Base-by-base conservation (phyloP, 2,329 filamentous ascomycete genomes). In the Uncinocarpus reesii region DNA sequence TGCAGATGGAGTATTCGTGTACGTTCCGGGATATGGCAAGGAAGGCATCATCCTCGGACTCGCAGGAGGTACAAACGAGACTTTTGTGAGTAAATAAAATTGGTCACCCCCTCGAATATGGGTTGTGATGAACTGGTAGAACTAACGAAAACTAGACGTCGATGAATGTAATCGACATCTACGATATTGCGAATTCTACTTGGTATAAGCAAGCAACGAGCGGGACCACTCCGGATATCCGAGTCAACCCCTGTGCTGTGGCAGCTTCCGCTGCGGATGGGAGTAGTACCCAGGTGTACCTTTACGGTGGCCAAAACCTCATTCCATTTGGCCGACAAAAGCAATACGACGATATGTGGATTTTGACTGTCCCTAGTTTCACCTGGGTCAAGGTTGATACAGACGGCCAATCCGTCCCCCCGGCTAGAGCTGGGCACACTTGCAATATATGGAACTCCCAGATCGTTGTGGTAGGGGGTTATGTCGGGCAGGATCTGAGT, bases 361-460 rank as follows among this genome's bases (percentile, higher is more conserved):
- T 88, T 18, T 70, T 92, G 10, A 86, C 84, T 0, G 68, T 93
- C 4, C 86, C 86, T 0, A 82, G 81, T 0, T 93, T 93, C 61
- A 85, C 78, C 3, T 92, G 86, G 86, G 83, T 83, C 46, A 68
- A 79, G 58, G 80, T 84, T 20, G 71, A 83, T 52, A 71, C 71
- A 42, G 61, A 64, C 3, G 64, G 66, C 1, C 61, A 77, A 60
- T 53, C 57, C 46, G 46, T 69, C 4, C 61, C 83, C 65, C 65
- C 75, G 6, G 82, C 71, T 2, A 77, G 86, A 47, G 78, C 80
- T 1, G 85, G 85, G 0, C 85, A 90, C 61, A 79, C 80, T 31
- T 92, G 86, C 65, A 78, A 88, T 56, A 77, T 78, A 57, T 90
- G 86, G 66, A 82, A 87, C 13, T 80, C 83, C 50, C 86, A 90